Conservation (phyloP, 192 early-diverging fungal genomes). For the Dissophora globulifera region DNA sequence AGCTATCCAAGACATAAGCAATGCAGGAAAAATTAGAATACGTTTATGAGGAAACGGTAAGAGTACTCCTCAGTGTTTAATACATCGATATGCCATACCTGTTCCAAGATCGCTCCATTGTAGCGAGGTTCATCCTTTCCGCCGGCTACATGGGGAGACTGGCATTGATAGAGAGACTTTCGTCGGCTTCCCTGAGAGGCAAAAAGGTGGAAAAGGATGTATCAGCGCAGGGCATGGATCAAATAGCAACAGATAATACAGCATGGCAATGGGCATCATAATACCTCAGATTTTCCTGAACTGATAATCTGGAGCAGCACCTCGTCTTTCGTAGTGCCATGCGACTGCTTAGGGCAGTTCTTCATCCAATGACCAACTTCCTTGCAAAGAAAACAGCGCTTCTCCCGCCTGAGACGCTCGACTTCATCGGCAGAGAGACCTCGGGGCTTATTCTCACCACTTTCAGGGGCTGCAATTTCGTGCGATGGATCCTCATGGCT, state of each 20-base stretch:
- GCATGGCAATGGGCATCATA: not conserved
- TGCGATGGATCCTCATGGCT: constrained; percentile 4
- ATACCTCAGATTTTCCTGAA: constrained; percentile 41
- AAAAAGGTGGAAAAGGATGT: not conserved
- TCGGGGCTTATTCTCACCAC: not conserved
- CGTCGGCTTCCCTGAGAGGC: constrained; percentile 1
- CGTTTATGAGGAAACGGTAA: too few species aligned
- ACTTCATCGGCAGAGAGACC: not conserved
- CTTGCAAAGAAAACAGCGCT: constrained; percentile 14
- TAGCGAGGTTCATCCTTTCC: constrained; percentile 27
- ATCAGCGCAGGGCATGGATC: not conserved
- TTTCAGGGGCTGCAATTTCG: too few species aligned
- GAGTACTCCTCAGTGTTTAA: too few species aligned
- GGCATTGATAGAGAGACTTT: constrained; percentile 31
- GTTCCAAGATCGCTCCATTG: constrained; percentile 39
- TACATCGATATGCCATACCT: too few species aligned
- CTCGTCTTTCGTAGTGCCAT: constrained; percentile 8
- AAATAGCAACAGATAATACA: not conserved
- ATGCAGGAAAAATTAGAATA: not conserved
- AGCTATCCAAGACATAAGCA: constrained; percentile 12
- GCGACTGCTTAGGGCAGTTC: not conserved
- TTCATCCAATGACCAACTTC: constrained; percentile 24
- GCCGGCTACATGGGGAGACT: constrained; percentile 23
- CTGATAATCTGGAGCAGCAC: constrained; percentile 43
- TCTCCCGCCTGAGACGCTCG: constrained; percentile 11